Base-by-base conservation (phyloP, 805 yeast genomes). In the Ogataea saltuana region DNA sequence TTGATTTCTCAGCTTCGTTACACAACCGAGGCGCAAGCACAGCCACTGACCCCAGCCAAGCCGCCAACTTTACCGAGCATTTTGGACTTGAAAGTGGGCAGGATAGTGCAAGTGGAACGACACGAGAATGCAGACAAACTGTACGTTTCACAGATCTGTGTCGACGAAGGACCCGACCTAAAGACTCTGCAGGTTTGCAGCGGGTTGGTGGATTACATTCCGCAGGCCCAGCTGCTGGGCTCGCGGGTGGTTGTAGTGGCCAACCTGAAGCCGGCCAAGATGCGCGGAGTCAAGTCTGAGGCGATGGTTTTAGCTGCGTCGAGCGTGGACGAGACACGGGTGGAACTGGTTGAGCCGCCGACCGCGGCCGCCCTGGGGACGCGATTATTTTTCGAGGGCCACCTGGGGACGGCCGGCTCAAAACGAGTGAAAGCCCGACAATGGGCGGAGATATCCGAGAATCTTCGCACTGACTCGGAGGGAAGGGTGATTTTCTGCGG, bases 221-320 rank as follows among this genome's bases (percentile, higher is more conserved):
- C 77, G 0, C 49, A 50, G 5, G 71, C 68, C 0, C 50, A 67
- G 18, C 53, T 83, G 53, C 46, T 63, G 4, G 54, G 64, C 21
- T 60, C 65, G 4, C 54, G 64, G 18, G 83, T 81, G 3, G 80
- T 81, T 0, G 65, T 83, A 2, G 67, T 81, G 16, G 70, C 74
- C 5, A 83, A 83, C 53, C 60, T 83, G 59, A 82, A 81, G 51
- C 75, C 81, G 3, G 70, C 80, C 9, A 80, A 80, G 55, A 74
- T 83, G 75, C 64, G 87, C 48, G 88, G 88, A 1, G 71, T 75
- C 16, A 58, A 55, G 30, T 80, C 85, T 2, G 78, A 80, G 49
- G 86, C 84, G 0, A 83, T 83, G 88, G 54, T 83, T 1, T 55
- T 83, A 16, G 86, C 87, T n/a, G 81, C 85, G 1, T 53, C 57